These are phyloP conservation scores for Sporothrix inflata DNA, from an alignment of 2,329 filamentous ascomycete genomes.

Conservation along the genomic window DNA sequence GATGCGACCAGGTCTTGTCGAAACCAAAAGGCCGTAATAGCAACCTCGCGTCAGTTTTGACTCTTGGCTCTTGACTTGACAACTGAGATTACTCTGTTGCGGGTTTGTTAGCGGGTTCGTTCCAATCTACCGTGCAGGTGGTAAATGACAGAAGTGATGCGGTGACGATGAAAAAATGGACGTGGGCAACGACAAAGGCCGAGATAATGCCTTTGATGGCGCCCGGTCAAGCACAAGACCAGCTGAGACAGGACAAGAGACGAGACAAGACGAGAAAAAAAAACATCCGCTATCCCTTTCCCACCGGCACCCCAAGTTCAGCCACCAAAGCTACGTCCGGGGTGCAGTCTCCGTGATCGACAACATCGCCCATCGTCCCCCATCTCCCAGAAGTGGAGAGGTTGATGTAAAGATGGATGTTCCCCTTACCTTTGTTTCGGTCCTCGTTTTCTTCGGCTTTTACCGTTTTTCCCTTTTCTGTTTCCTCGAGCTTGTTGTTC, in stretches of 20 bases:
- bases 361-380: conserved; percentile 2
- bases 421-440: conserved; percentile 16
- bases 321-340: no score
- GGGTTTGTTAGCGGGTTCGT: not conserved
- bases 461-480: not conserved
- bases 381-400: conserved; percentile 6
- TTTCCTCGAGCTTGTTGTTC: not conserved
- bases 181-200: not conserved
- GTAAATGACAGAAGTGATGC: conserved; percentile 2
- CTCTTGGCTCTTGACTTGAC: no score
- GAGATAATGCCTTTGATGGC: not conserved
- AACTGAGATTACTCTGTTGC: not conserved
- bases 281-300: conserved; percentile 13
- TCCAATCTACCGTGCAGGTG: conserved; percentile 5
- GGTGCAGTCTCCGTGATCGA: not conserved
- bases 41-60: not conserved
- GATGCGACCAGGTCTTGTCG: no score
- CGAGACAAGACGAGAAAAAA: not conserved
- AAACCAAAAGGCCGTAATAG: not conserved
- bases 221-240: not conserved
- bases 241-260: conserved; percentile 2
- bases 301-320: not conserved
- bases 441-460: not conserved
- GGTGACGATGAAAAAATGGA: not conserved
- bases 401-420: not conserved